Percentiles rank a stretch among this genome's conserved stretches.
Evolutionary conservation across 2,329 filamentous ascomycete genomes (phyloP).

Genomic region (Lasiodiplodia gonubiensis): DNA sequence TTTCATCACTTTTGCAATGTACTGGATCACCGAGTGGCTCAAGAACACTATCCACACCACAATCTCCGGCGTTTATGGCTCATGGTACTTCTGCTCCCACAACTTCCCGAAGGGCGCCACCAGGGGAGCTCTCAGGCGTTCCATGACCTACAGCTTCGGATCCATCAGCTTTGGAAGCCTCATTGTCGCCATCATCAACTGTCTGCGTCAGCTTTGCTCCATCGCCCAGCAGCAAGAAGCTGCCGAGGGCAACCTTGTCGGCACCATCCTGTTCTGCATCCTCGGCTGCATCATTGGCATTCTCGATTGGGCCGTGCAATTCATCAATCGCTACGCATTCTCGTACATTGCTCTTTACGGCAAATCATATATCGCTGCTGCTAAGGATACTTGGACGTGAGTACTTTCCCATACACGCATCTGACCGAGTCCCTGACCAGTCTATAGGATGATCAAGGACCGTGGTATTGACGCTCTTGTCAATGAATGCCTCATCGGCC

Average conservation of each 20-base stretch:
- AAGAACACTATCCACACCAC: slow-evolving; percentile 86
- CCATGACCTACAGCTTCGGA: slow-evolving; percentile 89
- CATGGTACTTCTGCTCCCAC: slow-evolving; percentile 83
- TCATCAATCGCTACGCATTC: slow-evolving; percentile 92
- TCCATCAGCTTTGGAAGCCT: slow-evolving; percentile 87
- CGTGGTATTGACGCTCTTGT: slow-evolving; percentile 89
- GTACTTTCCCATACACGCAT: slow-evolving; percentile 33
- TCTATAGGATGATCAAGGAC: slow-evolving; percentile 76
- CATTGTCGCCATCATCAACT: slow-evolving; percentile 84
- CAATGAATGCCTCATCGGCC: slow-evolving; percentile 78
- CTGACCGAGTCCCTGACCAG: not conserved
- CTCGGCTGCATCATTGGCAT: slow-evolving; percentile 77
- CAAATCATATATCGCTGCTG: slow-evolving; percentile 82
- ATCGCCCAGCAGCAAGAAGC: slow-evolving; percentile 72
- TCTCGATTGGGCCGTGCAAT: slow-evolving; percentile 83
- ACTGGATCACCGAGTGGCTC: slow-evolving; percentile 91
- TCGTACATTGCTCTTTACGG: slow-evolving; percentile 93
- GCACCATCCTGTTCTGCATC: slow-evolving; percentile 71
- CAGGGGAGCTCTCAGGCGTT: slow-evolving; percentile 78
- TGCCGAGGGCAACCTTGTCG: slow-evolving; percentile 71
- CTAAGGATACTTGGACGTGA: slow-evolving; percentile 83
- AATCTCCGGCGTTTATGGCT: slow-evolving; percentile 82
- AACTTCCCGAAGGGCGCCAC: slow-evolving; percentile 79
- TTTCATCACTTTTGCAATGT: slow-evolving; percentile 88
- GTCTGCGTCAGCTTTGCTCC: slow-evolving; percentile 79